A percentile compares a stretch with the other conserved stretches of the same genome.
Evolutionary conservation across 208 protist genomes (phyloP).

Genomic region (Leishmania aethiopica): DNA sequence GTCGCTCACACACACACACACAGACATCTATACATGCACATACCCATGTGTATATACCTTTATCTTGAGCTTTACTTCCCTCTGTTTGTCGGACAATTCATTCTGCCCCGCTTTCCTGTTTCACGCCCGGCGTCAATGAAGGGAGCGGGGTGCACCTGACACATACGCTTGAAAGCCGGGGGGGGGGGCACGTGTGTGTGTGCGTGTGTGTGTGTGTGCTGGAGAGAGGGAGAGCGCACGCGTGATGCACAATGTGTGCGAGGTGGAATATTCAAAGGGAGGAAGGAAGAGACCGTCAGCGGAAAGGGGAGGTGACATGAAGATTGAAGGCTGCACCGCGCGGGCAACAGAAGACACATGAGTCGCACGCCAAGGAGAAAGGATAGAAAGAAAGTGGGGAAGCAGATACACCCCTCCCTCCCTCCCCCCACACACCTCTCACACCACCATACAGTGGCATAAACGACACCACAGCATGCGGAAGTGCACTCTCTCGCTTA

Average conservation of each 20-base stretch:
- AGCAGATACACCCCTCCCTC: neutral
- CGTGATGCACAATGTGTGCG: no score
- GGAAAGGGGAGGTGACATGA: neutral
- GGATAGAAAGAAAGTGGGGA: slow-evolving; percentile 5
- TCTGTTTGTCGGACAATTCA: no score
- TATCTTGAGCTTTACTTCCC: no score
- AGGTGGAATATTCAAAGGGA: neutral
- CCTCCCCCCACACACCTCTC: neutral
- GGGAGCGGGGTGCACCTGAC: no score
- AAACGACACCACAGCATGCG: neutral
- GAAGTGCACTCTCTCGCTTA: neutral
- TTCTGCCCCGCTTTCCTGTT: no score
- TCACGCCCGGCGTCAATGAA: no score
- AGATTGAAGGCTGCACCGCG: neutral
- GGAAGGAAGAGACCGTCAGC: neutral
- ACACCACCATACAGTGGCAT: neutral
- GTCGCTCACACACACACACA: neutral
- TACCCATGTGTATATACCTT: neutral
- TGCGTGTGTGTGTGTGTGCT: neutral
- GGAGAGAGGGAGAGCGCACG: neutral
- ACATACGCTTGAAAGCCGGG: neutral
- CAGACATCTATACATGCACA: neutral
- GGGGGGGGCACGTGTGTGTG: neutral
- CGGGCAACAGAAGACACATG: neutral
- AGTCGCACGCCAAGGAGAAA: neutral